Percentiles rank a stretch among this genome's conserved stretches.
Evolutionary conservation across 352 stramenopile genomes (phyloP).

Genomic region (Globisporangium lucens): DNA sequence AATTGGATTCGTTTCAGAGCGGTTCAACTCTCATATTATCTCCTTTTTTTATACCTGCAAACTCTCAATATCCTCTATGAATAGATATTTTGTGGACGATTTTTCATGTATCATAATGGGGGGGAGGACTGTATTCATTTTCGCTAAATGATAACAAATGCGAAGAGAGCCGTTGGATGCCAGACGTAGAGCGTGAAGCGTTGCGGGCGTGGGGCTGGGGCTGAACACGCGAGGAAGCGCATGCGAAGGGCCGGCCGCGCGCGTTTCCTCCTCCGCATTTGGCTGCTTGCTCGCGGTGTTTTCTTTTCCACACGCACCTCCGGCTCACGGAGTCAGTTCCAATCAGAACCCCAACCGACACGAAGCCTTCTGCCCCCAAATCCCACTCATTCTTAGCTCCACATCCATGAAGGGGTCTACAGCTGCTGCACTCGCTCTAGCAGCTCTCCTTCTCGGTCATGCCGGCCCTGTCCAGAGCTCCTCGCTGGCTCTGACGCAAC

Average conservation of each 20-base stretch:
- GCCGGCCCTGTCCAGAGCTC: background rate
- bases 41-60: too few relatives aligned
- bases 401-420: slow-evolving; percentile 1
- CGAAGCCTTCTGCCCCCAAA: too few relatives aligned
- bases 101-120: too few relatives aligned
- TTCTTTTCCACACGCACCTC: too few relatives aligned
- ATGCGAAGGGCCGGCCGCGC: background rate
- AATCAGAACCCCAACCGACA: background rate
- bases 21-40: too few relatives aligned
- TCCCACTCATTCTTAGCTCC: too few relatives aligned
- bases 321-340: background rate
- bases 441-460: background rate
- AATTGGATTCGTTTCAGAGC: too few relatives aligned
- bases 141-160: background rate
- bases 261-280: slow-evolving; percentile 3
- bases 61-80: too few relatives aligned
- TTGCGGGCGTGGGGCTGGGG: background rate
- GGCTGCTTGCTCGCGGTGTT: too few relatives aligned
- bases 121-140: too few relatives aligned
- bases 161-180: background rate
- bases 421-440: background rate
- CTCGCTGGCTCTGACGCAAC: background rate
- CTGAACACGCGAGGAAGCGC: background rate
- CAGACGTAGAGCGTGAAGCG: background rate
- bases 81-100: too few relatives aligned